Evolutionary conservation across 2,329 filamentous ascomycete species (phyloP).

Genomic region (Penicillium sp.): DNA sequence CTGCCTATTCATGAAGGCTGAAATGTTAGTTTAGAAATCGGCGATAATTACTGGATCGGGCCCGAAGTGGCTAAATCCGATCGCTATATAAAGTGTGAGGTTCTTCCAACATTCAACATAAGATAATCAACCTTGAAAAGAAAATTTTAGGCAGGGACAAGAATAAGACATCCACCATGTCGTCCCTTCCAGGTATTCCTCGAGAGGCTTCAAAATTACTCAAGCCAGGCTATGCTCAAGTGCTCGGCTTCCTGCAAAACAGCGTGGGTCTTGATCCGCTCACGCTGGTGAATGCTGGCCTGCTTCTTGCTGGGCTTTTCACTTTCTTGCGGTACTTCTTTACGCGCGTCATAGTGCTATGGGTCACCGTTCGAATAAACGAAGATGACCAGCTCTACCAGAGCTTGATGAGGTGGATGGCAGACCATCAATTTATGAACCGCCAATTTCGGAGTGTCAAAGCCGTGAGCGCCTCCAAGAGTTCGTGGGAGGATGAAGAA

Average conservation of each 20-base stretch:
- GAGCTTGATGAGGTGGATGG: slow-evolving; percentile 58
- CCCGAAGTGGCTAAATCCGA: not conserved
- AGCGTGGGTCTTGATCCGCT: slow-evolving; percentile 13
- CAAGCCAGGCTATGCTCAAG: slow-evolving; percentile 11
- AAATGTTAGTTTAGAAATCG: not conserved
- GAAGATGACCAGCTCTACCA: slow-evolving; percentile 57
- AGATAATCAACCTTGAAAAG: not conserved
- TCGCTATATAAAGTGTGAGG: not conserved
- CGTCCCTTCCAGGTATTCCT: slow-evolving; percentile 5
- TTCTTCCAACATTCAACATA: not conserved
- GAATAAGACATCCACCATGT: not conserved
- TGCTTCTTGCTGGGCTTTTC: slow-evolving; percentile 15
- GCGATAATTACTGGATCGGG: not conserved
- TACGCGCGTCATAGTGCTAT: slow-evolving; percentile 14
- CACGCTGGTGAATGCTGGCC: slow-evolving; percentile 12
- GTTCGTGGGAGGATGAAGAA: slow-evolving; percentile 50
- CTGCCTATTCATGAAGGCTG: not conserved
- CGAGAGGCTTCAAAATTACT: slow-evolving; percentile 12
- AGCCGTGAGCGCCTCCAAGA: slow-evolving; percentile 54
- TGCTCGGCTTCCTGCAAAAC: slow-evolving; percentile 7
- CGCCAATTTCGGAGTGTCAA: slow-evolving; percentile 50
- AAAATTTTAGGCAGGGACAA: not conserved
- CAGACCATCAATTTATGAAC: slow-evolving; percentile 49
- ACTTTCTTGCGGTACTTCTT: slow-evolving; percentile 11
- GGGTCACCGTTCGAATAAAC: slow-evolving; percentile 44